Evolutionary conservation across 306 rosid genomes (phyloP).

Genomic region (Gastrolobium bilobum): DNA sequence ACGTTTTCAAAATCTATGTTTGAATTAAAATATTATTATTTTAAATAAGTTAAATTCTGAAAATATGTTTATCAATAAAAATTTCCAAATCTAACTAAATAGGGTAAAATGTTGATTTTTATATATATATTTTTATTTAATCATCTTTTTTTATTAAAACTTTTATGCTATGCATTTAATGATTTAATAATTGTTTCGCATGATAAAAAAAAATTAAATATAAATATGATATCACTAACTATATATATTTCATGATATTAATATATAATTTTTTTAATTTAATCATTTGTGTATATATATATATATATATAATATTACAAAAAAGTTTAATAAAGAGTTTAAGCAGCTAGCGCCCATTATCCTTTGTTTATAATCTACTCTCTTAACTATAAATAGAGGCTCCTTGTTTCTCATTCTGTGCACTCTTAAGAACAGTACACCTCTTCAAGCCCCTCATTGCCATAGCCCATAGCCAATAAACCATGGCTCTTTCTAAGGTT

Average conservation of each 20-base stretch:
- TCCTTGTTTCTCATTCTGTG: slow-evolving; percentile 43
- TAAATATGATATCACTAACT: no score
- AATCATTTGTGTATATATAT: no score
- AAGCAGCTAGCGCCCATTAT: neutral
- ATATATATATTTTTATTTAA: no score
- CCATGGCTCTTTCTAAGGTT: slow-evolving; percentile 65
- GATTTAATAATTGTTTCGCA: no score
- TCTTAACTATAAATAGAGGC: slow-evolving; percentile 63
- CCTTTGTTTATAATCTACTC: neutral
- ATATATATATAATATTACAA: no score
- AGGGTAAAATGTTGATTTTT: no score
- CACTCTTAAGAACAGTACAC: slow-evolving; percentile 29
- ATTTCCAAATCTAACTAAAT: neutral
- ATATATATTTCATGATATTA: no score
- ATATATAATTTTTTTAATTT: no score
- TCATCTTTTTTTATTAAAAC: no score
- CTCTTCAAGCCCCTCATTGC: neutral
- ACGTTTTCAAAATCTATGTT: neutral
- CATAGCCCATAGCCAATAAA: neutral
- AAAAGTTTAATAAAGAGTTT: neutral
- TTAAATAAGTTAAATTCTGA: neutral
- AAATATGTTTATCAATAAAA: neutral
- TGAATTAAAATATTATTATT: neutral
- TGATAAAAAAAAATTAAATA: no score
- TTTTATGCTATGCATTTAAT: no score